phyloP scores from a whole-genome alignment of 2,329 filamentous ascomycete genomes.

The Fonsecaea monophora region DNA sequence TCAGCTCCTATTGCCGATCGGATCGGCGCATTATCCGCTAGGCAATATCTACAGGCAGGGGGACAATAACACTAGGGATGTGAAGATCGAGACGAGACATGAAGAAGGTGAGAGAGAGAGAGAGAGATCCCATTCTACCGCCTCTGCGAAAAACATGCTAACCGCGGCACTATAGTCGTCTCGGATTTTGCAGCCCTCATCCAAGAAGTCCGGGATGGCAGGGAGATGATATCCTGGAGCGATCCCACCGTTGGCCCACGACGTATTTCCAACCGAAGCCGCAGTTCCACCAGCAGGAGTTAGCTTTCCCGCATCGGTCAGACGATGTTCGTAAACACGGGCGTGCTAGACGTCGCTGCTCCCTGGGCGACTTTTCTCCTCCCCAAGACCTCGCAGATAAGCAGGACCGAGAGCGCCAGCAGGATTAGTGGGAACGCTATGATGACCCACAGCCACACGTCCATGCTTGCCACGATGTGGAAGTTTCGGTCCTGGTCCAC shows the following conservation, averaged over 20 bases:
- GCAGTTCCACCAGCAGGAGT: conserved; percentile 6
- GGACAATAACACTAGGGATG: conserved; percentile 6
- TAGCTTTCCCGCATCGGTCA: neutral
- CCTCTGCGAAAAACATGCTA: neutral
- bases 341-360: neutral
- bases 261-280: conserved; percentile 8
- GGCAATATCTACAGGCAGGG: neutral
- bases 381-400: conserved; percentile 1
- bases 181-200: conserved; percentile 6
- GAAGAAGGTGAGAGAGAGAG: conserved; percentile 4
- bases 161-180: neutral
- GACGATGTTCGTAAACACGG: conserved; percentile 1
- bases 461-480: conserved; percentile 11
- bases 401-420: conserved; percentile 8
- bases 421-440: conserved; percentile 9
- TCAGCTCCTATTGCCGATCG: conserved; percentile 2
- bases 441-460: conserved; percentile 12
- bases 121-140: neutral
- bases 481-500: conserved; percentile 5
- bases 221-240: conserved; percentile 12
- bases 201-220: neutral
- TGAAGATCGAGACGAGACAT: conserved; percentile 1
- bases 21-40: neutral
- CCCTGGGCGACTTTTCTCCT: conserved; percentile 1
- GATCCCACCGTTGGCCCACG: neutral